phyloP scores from a whole-genome alignment of 257 asterid genomes.

The Knoxia roxburghii region DNA sequence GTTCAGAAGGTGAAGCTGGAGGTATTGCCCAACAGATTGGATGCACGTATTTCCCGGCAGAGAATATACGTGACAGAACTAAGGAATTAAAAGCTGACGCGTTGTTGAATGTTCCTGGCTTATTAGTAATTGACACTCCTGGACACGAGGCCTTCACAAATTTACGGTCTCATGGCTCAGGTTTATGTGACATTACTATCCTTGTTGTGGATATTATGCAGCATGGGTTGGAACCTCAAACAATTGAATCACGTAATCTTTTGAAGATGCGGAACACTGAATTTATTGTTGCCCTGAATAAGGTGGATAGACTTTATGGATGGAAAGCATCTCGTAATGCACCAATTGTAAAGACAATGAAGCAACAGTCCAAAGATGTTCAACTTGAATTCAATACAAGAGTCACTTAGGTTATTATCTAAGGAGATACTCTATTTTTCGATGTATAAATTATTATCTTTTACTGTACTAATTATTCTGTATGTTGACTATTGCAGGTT shows the following conservation, averaged over 20 bases:
- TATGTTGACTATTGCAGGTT: slow-evolving; percentile 35
- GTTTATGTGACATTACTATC: slow-evolving; percentile 92
- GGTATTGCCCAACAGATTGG: slow-evolving; percentile 99
- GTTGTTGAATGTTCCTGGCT: slow-evolving; percentile 86
- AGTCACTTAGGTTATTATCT: slow-evolving; percentile 50
- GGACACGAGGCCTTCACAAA: slow-evolving; percentile 96
- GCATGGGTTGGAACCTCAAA: slow-evolving; percentile 97
- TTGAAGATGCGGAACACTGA: slow-evolving; percentile 88
- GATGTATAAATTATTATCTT: background rate
- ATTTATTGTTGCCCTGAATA: slow-evolving; percentile 85
- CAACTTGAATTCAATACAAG: slow-evolving; percentile 59
- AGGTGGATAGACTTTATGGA: slow-evolving; percentile 89
- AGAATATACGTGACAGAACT: slow-evolving; percentile 92
- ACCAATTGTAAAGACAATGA: slow-evolving; percentile 75
- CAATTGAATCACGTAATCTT: slow-evolving; percentile 91
- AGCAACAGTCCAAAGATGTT: slow-evolving; percentile 75
- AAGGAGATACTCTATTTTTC: background rate
- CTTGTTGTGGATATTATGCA: slow-evolving; percentile 97
- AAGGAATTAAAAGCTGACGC: slow-evolving; percentile 95
- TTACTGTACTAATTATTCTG: background rate
- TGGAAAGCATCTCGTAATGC: slow-evolving; percentile 79
- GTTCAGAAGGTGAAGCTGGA: slow-evolving; percentile 99
- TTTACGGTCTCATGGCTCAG: slow-evolving; percentile 92
- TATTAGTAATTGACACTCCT: slow-evolving; percentile 93
- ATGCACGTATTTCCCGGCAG: slow-evolving; percentile 95